Conservation (phyloP, 805 yeast genomes). For the Kazachstania africana region DNA sequence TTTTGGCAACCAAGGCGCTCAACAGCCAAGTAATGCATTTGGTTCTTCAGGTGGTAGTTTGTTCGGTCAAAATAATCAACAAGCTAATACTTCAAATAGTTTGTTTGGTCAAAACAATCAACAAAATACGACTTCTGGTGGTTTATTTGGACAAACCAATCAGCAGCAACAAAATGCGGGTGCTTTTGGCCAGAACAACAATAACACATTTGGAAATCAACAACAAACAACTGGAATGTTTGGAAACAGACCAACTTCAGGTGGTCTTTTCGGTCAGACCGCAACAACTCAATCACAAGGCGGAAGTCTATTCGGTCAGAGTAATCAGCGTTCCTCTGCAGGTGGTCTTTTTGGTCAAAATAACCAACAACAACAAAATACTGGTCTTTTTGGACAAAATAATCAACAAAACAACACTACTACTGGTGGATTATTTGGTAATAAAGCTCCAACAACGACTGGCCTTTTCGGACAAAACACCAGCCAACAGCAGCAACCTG, state of each 20-base stretch:
- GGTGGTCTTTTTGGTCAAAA: constrained; percentile 22
- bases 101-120: constrained; percentile 14
- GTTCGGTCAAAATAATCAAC: constrained; percentile 1
- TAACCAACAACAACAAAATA: constrained; percentile 3
- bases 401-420: constrained; percentile 3
- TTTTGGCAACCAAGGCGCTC: constrained; percentile 16
- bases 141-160: constrained; percentile 3
- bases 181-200: constrained; percentile 28
- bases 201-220: constrained; percentile 13
- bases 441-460: constrained; percentile 3
- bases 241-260: constrained; percentile 20
- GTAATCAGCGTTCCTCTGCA: constrained; percentile 6
- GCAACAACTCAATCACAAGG: constrained; percentile 7
- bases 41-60: constrained; percentile 11
- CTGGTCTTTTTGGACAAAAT: constrained; percentile 16
- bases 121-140: constrained; percentile 3
- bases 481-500: not conserved
- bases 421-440: constrained; percentile 12
- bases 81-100: constrained; percentile 20
- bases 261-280: constrained; percentile 13
- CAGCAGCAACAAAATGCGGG: constrained; percentile 5
- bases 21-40: constrained; percentile 21
- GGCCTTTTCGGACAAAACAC: constrained; percentile 14
- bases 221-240: constrained; percentile 33
- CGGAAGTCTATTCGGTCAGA: constrained; percentile 27